A percentile compares a stretch with the other conserved stretches of the same genome.
These are phyloP conservation scores for Pythium phragmiticola DNA, from an alignment of 352 stramenopile genomes.

Conservation along the genomic window DNA sequence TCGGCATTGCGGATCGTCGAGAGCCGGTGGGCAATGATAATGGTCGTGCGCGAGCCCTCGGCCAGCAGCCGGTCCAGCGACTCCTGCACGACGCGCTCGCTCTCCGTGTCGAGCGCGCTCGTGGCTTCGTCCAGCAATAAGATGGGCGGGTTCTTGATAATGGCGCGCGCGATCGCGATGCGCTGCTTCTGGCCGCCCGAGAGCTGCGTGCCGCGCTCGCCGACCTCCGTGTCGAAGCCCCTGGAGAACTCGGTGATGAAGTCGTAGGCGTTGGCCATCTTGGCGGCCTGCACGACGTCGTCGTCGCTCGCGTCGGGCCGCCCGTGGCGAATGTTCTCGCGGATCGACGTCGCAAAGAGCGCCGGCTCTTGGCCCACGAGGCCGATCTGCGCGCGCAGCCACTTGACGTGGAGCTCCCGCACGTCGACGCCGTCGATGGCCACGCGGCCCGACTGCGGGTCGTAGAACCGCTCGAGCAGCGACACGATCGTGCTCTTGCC, in stretches of 20 bases:
- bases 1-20: conserved; percentile 76
- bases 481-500: conserved; percentile 88
- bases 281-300: conserved; percentile 12
- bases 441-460: conserved; percentile 38
- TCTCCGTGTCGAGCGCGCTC: conserved; percentile 61
- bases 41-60: conserved; percentile 66
- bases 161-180: conserved; percentile 90
- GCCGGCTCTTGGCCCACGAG: conserved; percentile 88
- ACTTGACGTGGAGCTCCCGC: conserved; percentile 61
- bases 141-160: conserved; percentile 83
- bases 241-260: conserved; percentile 85
- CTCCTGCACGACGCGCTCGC: conserved; percentile 87
- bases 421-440: conserved; percentile 38
- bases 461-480: conserved; percentile 91
- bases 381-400: conserved; percentile 76
- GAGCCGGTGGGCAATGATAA: conserved; percentile 83
- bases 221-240: conserved; percentile 86
- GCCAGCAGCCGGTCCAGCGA: conserved; percentile 66
- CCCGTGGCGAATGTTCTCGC: conserved; percentile 18
- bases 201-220: conserved; percentile 83
- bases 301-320: conserved; percentile 12
- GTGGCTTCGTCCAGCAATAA: conserved; percentile 81
- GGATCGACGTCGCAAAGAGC: conserved; percentile 29
- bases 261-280: conserved; percentile 26
- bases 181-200: conserved; percentile 93